These are phyloP conservation scores for Plasmopara viticola DNA, from an alignment of 352 stramenopile genomes.

Conservation along the genomic window DNA sequence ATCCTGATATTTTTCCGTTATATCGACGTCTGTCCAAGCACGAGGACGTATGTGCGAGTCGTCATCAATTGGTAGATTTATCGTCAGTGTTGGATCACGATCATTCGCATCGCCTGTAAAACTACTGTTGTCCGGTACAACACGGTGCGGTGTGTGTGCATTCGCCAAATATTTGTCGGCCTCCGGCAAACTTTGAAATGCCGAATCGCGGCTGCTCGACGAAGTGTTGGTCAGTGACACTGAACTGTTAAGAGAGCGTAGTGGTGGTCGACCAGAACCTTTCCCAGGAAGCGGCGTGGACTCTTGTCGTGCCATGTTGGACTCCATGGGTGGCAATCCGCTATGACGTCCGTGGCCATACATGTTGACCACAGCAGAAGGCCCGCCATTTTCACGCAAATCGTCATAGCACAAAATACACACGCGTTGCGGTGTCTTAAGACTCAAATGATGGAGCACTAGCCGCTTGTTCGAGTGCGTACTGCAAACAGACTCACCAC, in stretches of 20 bases:
- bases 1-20: conserved; percentile 39
- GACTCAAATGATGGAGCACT: conserved; percentile 49
- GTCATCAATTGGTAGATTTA: conserved; percentile 26
- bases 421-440: conserved; percentile 60
- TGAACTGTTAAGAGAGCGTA: conserved; percentile 34
- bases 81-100: conserved; percentile 14
- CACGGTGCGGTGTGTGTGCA: conserved; percentile 11
- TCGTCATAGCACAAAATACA: conserved; percentile 81
- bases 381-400: conserved; percentile 61
- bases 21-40: conserved; percentile 59
- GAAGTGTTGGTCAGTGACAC: conserved; percentile 29
- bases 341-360: conserved; percentile 32
- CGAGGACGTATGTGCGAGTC: conserved; percentile 39
- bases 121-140: conserved; percentile 11
- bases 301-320: conserved; percentile 24
- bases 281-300: conserved; percentile 24
- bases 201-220: conserved; percentile 21
- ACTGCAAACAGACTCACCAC: conserved; percentile 78
- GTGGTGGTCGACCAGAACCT: conserved; percentile 17
- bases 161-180: conserved; percentile 21
- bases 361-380: conserved; percentile 74
- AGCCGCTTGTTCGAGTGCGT: conserved; percentile 71
- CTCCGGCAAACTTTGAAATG: conserved; percentile 28
- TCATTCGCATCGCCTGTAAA: conserved; percentile 13
- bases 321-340: conserved; percentile 25